Evolutionary conservation across 257 asterid species (phyloP).

Genomic region (Solanum gracilifrons): DNA sequence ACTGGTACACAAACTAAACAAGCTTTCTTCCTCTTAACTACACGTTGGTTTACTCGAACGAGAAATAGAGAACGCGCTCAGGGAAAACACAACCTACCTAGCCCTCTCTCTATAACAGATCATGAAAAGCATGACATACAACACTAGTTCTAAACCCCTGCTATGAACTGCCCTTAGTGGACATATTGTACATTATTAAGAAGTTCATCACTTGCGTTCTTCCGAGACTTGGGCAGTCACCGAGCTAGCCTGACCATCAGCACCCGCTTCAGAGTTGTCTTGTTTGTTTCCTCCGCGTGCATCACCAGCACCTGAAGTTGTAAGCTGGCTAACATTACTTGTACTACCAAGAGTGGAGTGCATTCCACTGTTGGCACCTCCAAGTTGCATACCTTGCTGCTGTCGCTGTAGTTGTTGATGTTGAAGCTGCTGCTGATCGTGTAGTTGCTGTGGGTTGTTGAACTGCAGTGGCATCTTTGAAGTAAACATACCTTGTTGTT

Average conservation of each 20-base stretch:
- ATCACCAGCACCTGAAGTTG: slow-evolving; percentile 21
- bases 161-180: background rate
- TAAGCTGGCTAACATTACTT: slow-evolving; percentile 9
- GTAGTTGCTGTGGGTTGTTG: slow-evolving; percentile 29
- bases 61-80: background rate
- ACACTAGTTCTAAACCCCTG: background rate
- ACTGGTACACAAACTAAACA: background rate
- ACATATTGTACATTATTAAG: background rate
- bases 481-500: slow-evolving; percentile 54
- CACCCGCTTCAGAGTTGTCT: slow-evolving; percentile 24
- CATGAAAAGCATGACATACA: background rate
- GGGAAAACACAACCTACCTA: background rate
- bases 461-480: slow-evolving; percentile 41
- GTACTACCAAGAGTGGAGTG: slow-evolving; percentile 31
- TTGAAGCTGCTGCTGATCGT: slow-evolving; percentile 33
- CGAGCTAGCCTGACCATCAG: slow-evolving; percentile 30
- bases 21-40: background rate
- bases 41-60: background rate
- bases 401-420: slow-evolving; percentile 24
- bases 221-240: slow-evolving; percentile 15
- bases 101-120: background rate
- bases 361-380: slow-evolving; percentile 36
- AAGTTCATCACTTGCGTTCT: slow-evolving; percentile 31
- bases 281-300: slow-evolving; percentile 33
- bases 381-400: slow-evolving; percentile 35